Percentiles rank a stretch among this genome's conserved stretches.
These are phyloP conservation scores for Allomyces javanicus DNA, from an alignment of 192 early-diverging fungal species.

Conservation along the genomic window DNA sequence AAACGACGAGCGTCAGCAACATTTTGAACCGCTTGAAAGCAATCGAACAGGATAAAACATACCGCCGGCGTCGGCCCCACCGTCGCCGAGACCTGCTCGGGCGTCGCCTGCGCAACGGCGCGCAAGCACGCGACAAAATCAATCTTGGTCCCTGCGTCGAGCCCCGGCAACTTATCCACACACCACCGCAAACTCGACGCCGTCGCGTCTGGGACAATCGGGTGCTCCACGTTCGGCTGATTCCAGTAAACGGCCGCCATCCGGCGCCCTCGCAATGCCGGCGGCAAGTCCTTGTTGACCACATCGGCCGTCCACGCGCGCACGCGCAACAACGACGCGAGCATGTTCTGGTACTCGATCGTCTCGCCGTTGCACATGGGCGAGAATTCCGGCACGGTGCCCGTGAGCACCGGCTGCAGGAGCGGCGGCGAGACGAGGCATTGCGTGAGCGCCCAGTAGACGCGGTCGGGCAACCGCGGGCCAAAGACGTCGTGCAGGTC, in stretches of 20 bases:
- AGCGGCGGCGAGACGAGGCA: conserved; percentile 42
- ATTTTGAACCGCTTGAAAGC: no score
- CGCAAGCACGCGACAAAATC: no score
- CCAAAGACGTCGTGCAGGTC: conserved; percentile 70
- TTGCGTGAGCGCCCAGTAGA: conserved; percentile 47
- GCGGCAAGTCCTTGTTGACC: conserved; percentile 33
- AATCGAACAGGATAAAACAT: no score
- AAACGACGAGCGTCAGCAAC: no score
- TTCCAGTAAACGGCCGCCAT: conserved; percentile 39
- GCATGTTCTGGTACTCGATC: conserved; percentile 42
- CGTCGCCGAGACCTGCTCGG: no score
- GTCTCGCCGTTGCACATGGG: conserved; percentile 69
- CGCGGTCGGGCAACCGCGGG: conserved; percentile 45
- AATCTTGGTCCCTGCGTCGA: no score
- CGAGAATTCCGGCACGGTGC: conserved; percentile 42
- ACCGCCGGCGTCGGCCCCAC: no score
- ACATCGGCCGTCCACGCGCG: conserved; percentile 33
- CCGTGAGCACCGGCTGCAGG: conserved; percentile 43
- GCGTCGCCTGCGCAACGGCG: no score
- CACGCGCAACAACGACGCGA: conserved; percentile 35
- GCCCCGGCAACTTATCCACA: no score
- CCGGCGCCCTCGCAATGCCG: conserved; percentile 45
- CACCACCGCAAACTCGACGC: not conserved
- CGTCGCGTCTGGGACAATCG: conserved; percentile 11
- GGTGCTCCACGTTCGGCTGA: conserved; percentile 30